phyloP scores from a whole-genome alignment of 345 rosid species.

The Eucalyptus regnans region DNA sequence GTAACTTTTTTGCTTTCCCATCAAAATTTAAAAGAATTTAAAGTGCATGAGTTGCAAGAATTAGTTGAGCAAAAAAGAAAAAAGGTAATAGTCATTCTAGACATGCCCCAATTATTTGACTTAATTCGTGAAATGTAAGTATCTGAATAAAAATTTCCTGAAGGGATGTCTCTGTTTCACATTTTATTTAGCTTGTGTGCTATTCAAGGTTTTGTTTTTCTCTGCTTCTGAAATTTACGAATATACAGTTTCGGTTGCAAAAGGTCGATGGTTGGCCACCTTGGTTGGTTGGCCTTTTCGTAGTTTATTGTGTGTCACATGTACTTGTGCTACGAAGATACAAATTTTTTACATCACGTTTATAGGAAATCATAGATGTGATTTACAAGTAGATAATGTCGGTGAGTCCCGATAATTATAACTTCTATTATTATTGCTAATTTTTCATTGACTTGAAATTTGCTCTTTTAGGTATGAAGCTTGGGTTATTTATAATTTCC shows the following conservation, averaged over 20 bases:
- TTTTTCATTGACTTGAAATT: not conserved
- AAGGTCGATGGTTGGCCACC: not conserved
- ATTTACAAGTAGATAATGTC: not conserved
- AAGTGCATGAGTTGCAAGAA: not conserved
- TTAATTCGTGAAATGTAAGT: constrained; percentile 79
- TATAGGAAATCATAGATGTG: not conserved
- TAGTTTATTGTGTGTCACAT: not conserved
- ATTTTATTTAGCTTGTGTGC: not conserved
- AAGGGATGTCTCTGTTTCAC: not conserved
- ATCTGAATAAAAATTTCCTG: not conserved
- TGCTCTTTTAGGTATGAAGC: constrained; percentile 80
- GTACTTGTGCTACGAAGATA: not conserved
- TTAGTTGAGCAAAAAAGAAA: not conserved
- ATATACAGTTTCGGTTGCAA: not conserved
- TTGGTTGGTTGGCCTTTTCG: not conserved
- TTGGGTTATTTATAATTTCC: constrained; percentile 95
- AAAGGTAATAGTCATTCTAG: not conserved
- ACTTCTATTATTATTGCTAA: not conserved
- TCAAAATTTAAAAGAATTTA: not conserved
- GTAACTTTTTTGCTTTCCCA: not conserved
- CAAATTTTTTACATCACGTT: not conserved
- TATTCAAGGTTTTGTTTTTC: not conserved
- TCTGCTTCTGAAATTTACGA: not conserved
- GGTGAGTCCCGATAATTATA: not conserved
- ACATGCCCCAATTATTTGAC: not conserved